Evolutionary conservation across 768 basidiomycete species (phyloP).

Genomic region (Rhodocollybia butyracea): DNA sequence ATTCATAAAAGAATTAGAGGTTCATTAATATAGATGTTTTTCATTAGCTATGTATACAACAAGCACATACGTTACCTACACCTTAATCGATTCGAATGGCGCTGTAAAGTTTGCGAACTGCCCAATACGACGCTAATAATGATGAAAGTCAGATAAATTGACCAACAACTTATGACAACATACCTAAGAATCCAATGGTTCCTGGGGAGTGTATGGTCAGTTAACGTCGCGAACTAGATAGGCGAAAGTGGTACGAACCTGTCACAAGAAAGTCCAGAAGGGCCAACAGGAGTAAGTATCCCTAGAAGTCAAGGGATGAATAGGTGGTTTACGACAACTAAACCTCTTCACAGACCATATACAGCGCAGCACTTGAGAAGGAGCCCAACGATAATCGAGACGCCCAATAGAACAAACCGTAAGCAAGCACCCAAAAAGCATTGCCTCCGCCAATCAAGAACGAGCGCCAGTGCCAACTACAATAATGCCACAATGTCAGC

Average conservation of each 20-base stretch:
- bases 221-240: background rate
- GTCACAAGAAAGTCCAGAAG: slow-evolving; percentile 87
- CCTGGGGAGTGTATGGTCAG: slow-evolving; percentile 39
- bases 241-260: slow-evolving; percentile 42
- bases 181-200: slow-evolving; percentile 78
- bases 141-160: background rate
- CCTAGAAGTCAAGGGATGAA: slow-evolving; percentile 23
- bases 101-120: slow-evolving; percentile 78
- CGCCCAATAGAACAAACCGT: slow-evolving; percentile 87
- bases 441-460: slow-evolving; percentile 92
- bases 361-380: slow-evolving; percentile 75
- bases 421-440: slow-evolving; percentile 86
- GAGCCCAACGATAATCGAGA: slow-evolving; percentile 85
- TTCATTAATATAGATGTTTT: too few relatives aligned
- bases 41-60: slow-evolving; percentile 5
- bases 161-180: background rate
- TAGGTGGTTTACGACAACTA: background rate
- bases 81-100: slow-evolving; percentile 73
- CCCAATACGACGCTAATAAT: slow-evolving; percentile 75
- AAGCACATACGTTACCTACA: background rate
- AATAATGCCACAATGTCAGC: background rate
- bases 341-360: slow-evolving; percentile 39
- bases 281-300: slow-evolving; percentile 82
- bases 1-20: too few relatives aligned
- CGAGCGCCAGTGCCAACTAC: slow-evolving; percentile 94